These are phyloP conservation scores for Leishmania arabica DNA, from an alignment of 208 protist genomes.

Conservation along the genomic window DNA sequence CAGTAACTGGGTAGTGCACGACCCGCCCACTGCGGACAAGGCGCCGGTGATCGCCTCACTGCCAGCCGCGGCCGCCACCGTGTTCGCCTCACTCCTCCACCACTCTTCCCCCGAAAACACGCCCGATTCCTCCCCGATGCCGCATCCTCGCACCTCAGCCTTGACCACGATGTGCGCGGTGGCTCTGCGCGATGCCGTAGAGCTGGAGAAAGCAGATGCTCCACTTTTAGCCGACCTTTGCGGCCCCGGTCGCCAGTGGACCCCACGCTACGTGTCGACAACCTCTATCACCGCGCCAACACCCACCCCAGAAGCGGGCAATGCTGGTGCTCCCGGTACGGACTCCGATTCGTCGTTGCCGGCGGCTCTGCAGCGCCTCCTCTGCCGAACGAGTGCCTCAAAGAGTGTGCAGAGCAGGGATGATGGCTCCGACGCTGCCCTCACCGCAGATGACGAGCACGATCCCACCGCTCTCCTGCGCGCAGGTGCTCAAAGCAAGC, in stretches of 20 bases:
- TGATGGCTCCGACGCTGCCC: too few species aligned
- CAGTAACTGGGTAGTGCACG: constrained; percentile 22
- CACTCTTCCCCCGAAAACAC: background rate
- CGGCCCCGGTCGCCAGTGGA: background rate
- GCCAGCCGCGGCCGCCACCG: background rate
- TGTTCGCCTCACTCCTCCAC: background rate
- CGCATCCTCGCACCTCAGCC: background rate
- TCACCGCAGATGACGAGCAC: background rate
- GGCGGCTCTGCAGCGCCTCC: background rate
- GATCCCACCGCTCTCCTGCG: background rate
- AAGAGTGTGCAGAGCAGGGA: background rate
- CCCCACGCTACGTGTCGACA: background rate
- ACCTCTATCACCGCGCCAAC: background rate
- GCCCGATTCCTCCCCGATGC: background rate
- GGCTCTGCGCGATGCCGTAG: background rate
- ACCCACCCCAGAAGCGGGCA: background rate
- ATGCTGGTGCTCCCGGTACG: background rate
- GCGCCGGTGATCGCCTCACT: background rate
- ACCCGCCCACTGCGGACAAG: background rate
- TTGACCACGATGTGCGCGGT: background rate
- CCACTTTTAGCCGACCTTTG: too few species aligned
- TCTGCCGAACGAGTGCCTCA: background rate
- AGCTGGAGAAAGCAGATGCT: background rate
- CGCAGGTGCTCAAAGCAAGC: background rate
- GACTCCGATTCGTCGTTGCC: background rate